Base-by-base conservation (phyloP, 805 yeast genomes). In the Soucietia sequanensis region DNA sequence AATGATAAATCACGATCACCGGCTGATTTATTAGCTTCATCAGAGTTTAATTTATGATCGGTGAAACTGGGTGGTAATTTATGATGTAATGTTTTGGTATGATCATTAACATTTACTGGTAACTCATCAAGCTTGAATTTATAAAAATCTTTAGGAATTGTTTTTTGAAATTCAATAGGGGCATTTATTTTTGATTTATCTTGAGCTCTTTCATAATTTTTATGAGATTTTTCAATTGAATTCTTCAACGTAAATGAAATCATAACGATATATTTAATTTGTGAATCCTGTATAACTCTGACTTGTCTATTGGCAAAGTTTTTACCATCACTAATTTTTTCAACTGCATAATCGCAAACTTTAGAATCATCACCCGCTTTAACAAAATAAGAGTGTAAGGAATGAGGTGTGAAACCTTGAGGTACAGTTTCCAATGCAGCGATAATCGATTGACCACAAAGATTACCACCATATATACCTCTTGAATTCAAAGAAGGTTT, bases 401-500 rank as follows among this genome's bases (percentile, higher is more conserved):
- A 65, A 33, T 66, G 68, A 2, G 73, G 73, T n/a, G 54, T 54
- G 42, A 58, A 67, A 4, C 56, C 62, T 4, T 39, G 45, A 0
- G 46, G 46, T 3, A 52, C 47, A 11, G 59, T 47, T 32, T 56
- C 58, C 54, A 66, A 58, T 3, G 67, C 68, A 10, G 60, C 72
- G 20, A 60, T 44, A 8, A 62, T 34, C 2, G 64, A 55, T 40
- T 64, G 69, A 2, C 62, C 55, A 24, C 63, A 50, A 12, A 65
- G 39, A 30, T 62, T 65, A 2, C 72, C 72, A 2, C 71, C 72
- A 35, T 52, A 67, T n/a, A 61, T 64, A n/a, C 69, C 70, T 23
- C 63, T 47, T 10, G 55, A 42, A 14, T 29, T 34, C 5, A 47
- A 39, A 6, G 48, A 44, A 1, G 57, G 54, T 35, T 53, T 53